Evolutionary conservation across 441 rosid species (phyloP).

Genomic region (Populus tomentosa): DNA sequence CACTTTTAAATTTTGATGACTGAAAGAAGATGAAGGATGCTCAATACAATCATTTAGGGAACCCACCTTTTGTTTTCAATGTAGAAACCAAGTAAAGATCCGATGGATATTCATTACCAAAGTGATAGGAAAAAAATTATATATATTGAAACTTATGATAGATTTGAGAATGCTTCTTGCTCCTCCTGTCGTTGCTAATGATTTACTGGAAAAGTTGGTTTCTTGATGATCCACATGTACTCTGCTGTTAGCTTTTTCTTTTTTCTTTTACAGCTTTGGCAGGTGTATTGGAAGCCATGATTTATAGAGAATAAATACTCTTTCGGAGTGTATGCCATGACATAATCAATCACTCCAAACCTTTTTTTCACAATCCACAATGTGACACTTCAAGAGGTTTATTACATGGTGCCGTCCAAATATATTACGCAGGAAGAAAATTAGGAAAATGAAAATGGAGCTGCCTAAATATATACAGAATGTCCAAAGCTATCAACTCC

Average conservation of each 20-base stretch:
- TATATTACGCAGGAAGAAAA: background rate
- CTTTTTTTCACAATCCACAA: background rate
- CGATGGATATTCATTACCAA: constrained; percentile 26
- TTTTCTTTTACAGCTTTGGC: constrained; percentile 27
- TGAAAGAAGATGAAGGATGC: constrained; percentile 28
- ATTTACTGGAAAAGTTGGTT: constrained; percentile 36
- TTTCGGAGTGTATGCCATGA: constrained; percentile 5
- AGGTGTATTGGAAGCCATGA: constrained; percentile 29
- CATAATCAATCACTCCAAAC: background rate
- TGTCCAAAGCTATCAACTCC: constrained; percentile 3
- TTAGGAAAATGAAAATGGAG: background rate
- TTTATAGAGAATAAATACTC: background rate
- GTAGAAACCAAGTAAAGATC: constrained; percentile 21
- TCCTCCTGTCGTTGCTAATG: constrained; percentile 20
- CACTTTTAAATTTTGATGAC: constrained; percentile 18
- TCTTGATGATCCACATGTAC: constrained; percentile 31
- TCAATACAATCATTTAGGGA: constrained; percentile 35
- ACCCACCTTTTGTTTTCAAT: constrained; percentile 23
- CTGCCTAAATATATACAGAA: background rate
- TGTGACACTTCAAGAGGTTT: constrained; percentile 1
- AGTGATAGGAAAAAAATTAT: constrained; percentile 21
- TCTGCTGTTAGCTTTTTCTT: background rate
- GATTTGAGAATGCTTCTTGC: constrained; percentile 24
- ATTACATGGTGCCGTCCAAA: background rate
- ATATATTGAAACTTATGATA: constrained; percentile 24